Conservation (phyloP, 805 yeast genomes). For the Ascoidea asiatica region DNA sequence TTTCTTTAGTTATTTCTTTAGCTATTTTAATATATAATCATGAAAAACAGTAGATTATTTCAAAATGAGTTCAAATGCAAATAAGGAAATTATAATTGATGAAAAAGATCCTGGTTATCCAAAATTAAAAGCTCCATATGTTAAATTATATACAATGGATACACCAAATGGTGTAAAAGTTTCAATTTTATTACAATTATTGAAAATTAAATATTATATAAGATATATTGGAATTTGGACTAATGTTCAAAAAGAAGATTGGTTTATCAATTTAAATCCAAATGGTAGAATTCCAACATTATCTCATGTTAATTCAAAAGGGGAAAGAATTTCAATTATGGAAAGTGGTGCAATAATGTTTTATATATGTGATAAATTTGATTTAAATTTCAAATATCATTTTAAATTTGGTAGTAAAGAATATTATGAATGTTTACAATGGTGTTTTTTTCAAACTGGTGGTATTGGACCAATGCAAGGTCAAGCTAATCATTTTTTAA, state of each 20-base stretch:
- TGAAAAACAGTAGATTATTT: too few relatives aligned
- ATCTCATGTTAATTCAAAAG: constrained; percentile 22
- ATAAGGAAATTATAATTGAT: not conserved
- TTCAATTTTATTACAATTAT: constrained; percentile 20
- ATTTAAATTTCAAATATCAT: constrained; percentile 32
- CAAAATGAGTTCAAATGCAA: too few relatives aligned
- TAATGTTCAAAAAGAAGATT: constrained; percentile 37
- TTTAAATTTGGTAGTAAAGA: constrained; percentile 20
- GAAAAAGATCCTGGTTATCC: constrained; percentile 2
- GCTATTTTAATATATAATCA: too few relatives aligned
- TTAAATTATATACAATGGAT: constrained; percentile 28
- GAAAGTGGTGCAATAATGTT: constrained; percentile 52
- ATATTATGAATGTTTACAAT: constrained; percentile 40
- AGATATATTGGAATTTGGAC: constrained; percentile 26
- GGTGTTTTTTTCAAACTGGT: constrained; percentile 45
- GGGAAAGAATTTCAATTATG: constrained; percentile 29
- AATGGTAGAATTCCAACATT: constrained; percentile 54
- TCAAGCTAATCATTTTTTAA: constrained; percentile 36
- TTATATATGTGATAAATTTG: constrained; percentile 49
- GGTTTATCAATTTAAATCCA: constrained; percentile 44
- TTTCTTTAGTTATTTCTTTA: too few relatives aligned
- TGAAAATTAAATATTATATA: constrained; percentile 20
- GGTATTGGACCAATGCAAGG: constrained; percentile 54
- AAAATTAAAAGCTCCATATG: constrained; percentile 24
- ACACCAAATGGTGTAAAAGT: constrained; percentile 30